Evolutionary conservation across 805 yeast genomes (phyloP).

Genomic region (Metschnikowia colocasiae): DNA sequence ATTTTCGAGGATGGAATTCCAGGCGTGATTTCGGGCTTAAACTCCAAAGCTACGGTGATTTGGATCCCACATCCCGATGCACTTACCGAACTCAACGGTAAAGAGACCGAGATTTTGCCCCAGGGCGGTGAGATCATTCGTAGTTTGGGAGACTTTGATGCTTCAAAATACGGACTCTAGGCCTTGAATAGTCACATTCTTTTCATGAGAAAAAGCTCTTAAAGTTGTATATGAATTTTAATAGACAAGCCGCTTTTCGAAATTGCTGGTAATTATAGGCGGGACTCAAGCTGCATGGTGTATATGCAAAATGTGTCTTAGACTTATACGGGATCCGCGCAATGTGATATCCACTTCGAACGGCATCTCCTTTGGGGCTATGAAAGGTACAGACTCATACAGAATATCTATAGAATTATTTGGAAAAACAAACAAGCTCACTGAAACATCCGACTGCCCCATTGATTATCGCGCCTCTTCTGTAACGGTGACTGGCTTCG

Average conservation of each 20-base stretch:
- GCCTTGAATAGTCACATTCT: too few species aligned
- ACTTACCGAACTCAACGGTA: slow-evolving; percentile 47
- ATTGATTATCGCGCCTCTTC: slow-evolving; percentile 34
- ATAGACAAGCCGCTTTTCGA: not conserved
- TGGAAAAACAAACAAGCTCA: not conserved
- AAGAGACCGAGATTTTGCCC: slow-evolving; percentile 44
- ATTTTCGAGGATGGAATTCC: slow-evolving; percentile 96
- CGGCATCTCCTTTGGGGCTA: slow-evolving; percentile 9
- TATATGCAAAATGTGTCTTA: too few species aligned
- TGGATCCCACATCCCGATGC: slow-evolving; percentile 94
- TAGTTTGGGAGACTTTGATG: slow-evolving; percentile 15
- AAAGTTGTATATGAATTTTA: too few species aligned
- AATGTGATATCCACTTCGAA: not conserved
- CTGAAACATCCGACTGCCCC: not conserved
- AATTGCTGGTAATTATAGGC: not conserved
- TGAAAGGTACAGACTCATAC: slow-evolving; percentile 43
- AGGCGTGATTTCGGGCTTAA: slow-evolving; percentile 80
- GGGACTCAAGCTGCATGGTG: not conserved
- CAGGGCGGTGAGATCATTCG: slow-evolving; percentile 50
- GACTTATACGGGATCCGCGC: slow-evolving; percentile 1
- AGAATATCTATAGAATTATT: slow-evolving; percentile 31
- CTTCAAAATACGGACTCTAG: slow-evolving; percentile 18
- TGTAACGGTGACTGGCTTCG: slow-evolving; percentile 22
- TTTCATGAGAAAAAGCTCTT: too few species aligned
- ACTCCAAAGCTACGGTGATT: slow-evolving; percentile 80